Base-by-base conservation (phyloP, 2,329 filamentous ascomycete species). In the Fusarium secorum region DNA sequence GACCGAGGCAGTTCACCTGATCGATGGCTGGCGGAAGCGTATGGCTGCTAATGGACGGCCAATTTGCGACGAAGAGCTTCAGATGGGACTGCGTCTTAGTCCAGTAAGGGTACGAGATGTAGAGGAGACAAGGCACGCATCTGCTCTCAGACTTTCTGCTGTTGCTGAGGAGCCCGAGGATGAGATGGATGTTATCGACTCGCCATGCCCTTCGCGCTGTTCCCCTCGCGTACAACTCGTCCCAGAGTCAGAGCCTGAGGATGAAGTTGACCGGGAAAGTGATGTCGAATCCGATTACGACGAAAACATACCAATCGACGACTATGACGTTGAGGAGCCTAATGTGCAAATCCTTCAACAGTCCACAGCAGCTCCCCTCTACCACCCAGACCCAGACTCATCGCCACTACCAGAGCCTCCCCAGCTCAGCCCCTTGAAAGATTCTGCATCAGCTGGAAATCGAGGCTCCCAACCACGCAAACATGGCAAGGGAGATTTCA, bases 11-110 rank as follows among this genome's bases (percentile, higher is more conserved):
- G 90, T 98, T 17, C 87, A 89, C 38, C 89, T 99, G 82, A 97
- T 99, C 84, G 93, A 98, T 71, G 90, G 92, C 36, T 98, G 96
- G 95, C 90, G 95, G 66, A 91, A 90, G 78, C 88, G 93, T 44
- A 94, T 97, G 88, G 89, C 88, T 20, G 86, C 86, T 55, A 90
- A 88, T 70, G 91, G 91, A 9, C 87, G 90, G 65, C 89, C 91
- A 0, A 88, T 95, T 71, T 90, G 93, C 74, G 83, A 90, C 59
- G 88, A 90, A 64, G 89, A 91, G 74, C 80, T 91, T 56, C 90
- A 89, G 78, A 89, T 90, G 85, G 91, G 92, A 4, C 80, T 94
- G 41, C 86, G 88, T 10, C 83, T 91, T 22, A 89, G 87, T 63
- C 88, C 89, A 1, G 85, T 90, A 24, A 85, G 86, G 33, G 82